Evolutionary conservation across 805 yeast species (phyloP).

Genomic region (Cephaloascus fragrans): DNA sequence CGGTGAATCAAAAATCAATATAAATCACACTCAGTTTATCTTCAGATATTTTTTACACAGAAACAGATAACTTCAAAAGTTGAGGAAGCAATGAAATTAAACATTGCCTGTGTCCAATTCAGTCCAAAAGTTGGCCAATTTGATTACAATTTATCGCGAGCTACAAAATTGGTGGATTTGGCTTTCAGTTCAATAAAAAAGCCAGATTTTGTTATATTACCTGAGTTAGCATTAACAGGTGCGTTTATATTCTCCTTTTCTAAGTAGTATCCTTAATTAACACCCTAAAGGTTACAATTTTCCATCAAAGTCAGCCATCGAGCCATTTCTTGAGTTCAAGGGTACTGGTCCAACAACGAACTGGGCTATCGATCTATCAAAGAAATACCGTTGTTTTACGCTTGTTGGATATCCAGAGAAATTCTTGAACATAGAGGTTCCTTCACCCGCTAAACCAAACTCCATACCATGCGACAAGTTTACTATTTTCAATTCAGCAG

Average conservation of each 20-base stretch:
- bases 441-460: constrained; percentile 4
- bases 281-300: constrained; percentile 56
- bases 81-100: constrained; percentile 42
- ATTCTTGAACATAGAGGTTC: constrained; percentile 1
- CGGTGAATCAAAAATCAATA: too few relatives aligned
- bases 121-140: constrained; percentile 56
- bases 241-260: not conserved
- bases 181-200: constrained; percentile 12
- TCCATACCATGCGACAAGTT: too few relatives aligned
- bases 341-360: constrained; percentile 36
- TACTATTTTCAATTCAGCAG: constrained; percentile 60
- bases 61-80: too few relatives aligned
- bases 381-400: constrained; percentile 47
- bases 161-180: constrained; percentile 27
- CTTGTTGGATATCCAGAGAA: constrained; percentile 79
- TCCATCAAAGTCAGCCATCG: constrained; percentile 30
- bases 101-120: constrained; percentile 59
- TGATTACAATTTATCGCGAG: constrained; percentile 40
- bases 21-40: too few relatives aligned
- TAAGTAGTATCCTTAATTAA: too few relatives aligned
- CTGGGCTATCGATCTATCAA: constrained; percentile 50
- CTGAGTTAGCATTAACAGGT: constrained; percentile 68
- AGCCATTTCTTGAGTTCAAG: constrained; percentile 47
- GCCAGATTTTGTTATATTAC: constrained; percentile 66
- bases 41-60: too few relatives aligned